Base-by-base conservation (phyloP, 495 filamentous ascomycete species). In the Podospora appendiculata region DNA sequence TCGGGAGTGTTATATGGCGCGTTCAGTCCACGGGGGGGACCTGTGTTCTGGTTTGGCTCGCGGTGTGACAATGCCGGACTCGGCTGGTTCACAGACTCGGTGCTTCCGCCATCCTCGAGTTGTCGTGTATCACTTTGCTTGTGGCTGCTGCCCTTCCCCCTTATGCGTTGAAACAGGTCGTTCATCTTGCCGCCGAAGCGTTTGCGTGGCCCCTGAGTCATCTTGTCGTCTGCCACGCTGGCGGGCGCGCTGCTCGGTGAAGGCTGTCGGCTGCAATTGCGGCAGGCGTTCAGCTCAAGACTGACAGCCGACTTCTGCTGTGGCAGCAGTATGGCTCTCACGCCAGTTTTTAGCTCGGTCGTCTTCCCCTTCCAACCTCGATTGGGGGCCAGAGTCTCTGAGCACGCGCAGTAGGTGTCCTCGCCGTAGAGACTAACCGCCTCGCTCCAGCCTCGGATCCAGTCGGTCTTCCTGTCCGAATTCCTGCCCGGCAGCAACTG, bases 371-470 rank as follows among this genome's bases (percentile, higher is more conserved):
- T 42, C 14, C 52, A 8, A 12, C 16, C 35, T 44, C 17, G 17
- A 12, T 17, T 16, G 7, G 43, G 17, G 13, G 17, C 38, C 36
- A 57, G n/a, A 1, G 48, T 32, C 34, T 61, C 60, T 5, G 64
- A 65, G 51, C 64, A 67, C 4, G 51, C 53, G 41, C 64, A 67
- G 49, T 67, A 67, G 7, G 64, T 55, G 16, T 51, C 50, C 6
- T 53, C 47, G 33, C 64, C 64, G 45, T 60, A 51, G 13, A 18
- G 40, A 46, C 46, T 48, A 38, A 67, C 64, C 12, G 49, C 54
- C 13, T 60, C 48, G 45, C 64, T 67, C 64, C 64, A 67, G 45
- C 64, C 62, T 11, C 59, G 62, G 32, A 67, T 62, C 64, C 64
- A 67, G 35, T 67, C 62, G n/a, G 58, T 62, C 44, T 63, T 65